These are phyloP conservation scores for Fusarium sp. DNA, from an alignment of 2,329 filamentous ascomycete genomes.

Conservation along the genomic window DNA sequence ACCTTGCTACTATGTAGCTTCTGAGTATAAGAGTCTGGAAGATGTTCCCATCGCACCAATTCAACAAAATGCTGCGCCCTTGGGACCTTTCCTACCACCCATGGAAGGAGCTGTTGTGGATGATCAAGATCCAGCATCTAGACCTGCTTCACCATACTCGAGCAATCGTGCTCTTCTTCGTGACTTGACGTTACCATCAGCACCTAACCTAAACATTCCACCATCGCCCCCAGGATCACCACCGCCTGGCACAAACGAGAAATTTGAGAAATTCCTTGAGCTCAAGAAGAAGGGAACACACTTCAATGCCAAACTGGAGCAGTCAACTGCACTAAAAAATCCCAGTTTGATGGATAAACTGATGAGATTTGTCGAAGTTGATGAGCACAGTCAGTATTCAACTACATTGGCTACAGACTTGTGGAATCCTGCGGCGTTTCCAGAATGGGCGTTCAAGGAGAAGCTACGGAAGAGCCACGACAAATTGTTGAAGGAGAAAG, in stretches of 20 bases:
- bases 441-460: conserved; percentile 62
- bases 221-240: conserved; percentile 74
- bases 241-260: conserved; percentile 63
- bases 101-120: conserved; percentile 35
- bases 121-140: conserved; percentile 35
- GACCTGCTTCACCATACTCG: conserved; percentile 72
- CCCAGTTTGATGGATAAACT: conserved; percentile 78
- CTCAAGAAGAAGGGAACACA: conserved; percentile 81
- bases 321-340: conserved; percentile 74
- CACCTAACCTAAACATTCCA: conserved; percentile 79
- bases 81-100: conserved; percentile 53
- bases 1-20: conserved; percentile 6
- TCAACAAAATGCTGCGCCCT: conserved; percentile 44
- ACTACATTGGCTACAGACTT: conserved; percentile 66
- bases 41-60: conserved; percentile 42
- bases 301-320: conserved; percentile 79
- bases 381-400: conserved; percentile 67
- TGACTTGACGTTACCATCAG: conserved; percentile 76
- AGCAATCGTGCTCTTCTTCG: conserved; percentile 70
- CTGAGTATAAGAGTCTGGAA: conserved; percentile 9
- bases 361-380: conserved; percentile 69
- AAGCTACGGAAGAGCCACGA: conserved; percentile 60
- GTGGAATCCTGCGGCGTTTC: conserved; percentile 68
- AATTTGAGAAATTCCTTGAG: conserved; percentile 77
- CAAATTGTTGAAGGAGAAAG: conserved; percentile 55